A percentile compares a stretch with the other conserved stretches of the same genome.
These are phyloP conservation scores for Tetrapisispora phaffii DNA, from an alignment of 805 yeast genomes.

Conservation along the genomic window DNA sequence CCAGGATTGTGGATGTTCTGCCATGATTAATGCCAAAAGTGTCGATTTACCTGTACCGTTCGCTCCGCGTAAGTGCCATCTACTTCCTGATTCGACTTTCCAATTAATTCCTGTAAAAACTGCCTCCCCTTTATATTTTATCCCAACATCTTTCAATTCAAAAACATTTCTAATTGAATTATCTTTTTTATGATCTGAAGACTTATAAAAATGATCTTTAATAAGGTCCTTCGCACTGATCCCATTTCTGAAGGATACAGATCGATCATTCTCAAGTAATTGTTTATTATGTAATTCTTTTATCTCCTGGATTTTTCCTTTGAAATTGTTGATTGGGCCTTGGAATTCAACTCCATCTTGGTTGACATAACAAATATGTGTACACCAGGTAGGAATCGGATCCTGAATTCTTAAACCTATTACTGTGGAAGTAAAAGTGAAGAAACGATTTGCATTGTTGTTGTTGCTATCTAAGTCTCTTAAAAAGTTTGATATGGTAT, in stretches of 20 bases:
- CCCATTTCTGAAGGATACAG: background rate
- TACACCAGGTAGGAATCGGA: conserved; percentile 66
- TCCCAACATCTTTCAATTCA: conserved; percentile 52
- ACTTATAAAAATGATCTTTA: conserved; percentile 13
- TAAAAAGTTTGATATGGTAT: conserved; percentile 40
- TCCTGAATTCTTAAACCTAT: conserved; percentile 78
- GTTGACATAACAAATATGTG: conserved; percentile 55
- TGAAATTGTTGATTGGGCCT: conserved; percentile 35
- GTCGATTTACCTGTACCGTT: conserved; percentile 96
- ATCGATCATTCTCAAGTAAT: background rate
- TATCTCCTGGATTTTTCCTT: conserved; percentile 14
- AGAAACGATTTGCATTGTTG: background rate
- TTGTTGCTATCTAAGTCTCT: conserved; percentile 12
- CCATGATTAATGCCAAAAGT: conserved; percentile 67
- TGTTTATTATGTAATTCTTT: conserved; percentile 5
- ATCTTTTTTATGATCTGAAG: background rate
- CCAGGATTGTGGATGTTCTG: conserved; percentile 98
- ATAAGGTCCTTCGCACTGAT: conserved; percentile 15
- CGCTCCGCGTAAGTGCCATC: conserved; percentile 82
- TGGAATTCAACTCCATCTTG: conserved; percentile 39
- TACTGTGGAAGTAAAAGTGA: conserved; percentile 35
- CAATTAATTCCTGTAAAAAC: conserved; percentile 54
- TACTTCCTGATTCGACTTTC: conserved; percentile 60
- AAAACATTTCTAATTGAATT: conserved; percentile 20
- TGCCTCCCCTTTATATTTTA: conserved; percentile 53